Evolutionary conservation across 805 yeast species (phyloP), one percentile per base, ranked within the genome.

Genomic region (Yamadazyma laniorum): DNA sequence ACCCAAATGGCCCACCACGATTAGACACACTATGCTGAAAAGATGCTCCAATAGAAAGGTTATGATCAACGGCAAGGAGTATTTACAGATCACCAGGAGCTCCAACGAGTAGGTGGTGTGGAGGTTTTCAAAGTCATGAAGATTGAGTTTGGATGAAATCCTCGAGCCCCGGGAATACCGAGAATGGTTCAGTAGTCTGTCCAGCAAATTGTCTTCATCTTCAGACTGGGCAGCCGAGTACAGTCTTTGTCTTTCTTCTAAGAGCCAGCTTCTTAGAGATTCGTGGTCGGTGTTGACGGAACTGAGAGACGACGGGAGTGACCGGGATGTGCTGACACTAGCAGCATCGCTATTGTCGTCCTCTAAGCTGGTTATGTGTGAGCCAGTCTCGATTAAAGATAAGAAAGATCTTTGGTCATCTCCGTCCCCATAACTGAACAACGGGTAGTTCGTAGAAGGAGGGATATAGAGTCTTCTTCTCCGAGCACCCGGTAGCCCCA

Each of bases 1-100:
- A 11, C 74, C 74, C 39, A 69, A 50, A 45, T 67, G 72, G 2
- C 74, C 74, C 29, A 68, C 74, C 25, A 68, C 74, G 18, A 69
- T 46, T 34, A 69, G 50, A 33, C 70, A 60, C 14, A 69, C 70
- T 17, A 68, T 63, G 22, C 70, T 61, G 50, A 68, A 68, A 40
- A 68, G 56, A 45, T 69, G 74, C 49, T 69, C 74, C 30, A 69
- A 50, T 16, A 69, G 53, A 40, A 68, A 69, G 4, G 74, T 67
- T 6, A 69, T 45, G 16, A 67, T 51, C 29, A 69, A 51, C 5
- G 74, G 74, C n/a, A 65, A 39, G 18, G 70, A 52, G 48, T 63
- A 67, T 27, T 61, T 51, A 16, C 47, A 22, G 18, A 67, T 44
- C 45, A 59, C 58, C 14, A 44, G 45, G 15, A 53, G 31, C 44